Conservation (phyloP, 306 rosid genomes). For the Phaseolus lunatus region DNA sequence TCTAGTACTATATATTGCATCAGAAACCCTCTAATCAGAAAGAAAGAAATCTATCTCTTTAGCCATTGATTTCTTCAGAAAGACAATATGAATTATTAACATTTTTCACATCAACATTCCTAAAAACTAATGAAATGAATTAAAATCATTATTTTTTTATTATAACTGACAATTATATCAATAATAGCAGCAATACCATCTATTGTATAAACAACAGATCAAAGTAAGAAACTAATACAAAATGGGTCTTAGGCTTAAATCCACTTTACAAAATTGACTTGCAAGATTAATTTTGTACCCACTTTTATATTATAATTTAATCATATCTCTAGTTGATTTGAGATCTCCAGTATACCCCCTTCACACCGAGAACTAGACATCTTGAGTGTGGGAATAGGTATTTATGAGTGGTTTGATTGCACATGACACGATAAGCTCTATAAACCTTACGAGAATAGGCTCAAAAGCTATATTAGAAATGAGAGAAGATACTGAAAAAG, state of each 20-base stretch:
- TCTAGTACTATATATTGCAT: conserved; percentile 16
- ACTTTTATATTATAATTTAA: too few relatives aligned
- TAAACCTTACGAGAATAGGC: too few relatives aligned
- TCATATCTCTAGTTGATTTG: too few relatives aligned
- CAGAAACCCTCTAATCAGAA: conserved; percentile 25
- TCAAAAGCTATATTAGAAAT: too few relatives aligned
- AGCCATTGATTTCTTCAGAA: conserved; percentile 17
- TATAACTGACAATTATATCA: conserved; percentile 2
- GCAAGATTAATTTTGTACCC: too few relatives aligned
- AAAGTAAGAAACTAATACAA: not conserved
- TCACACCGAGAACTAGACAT: too few relatives aligned
- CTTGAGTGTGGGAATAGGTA: too few relatives aligned
- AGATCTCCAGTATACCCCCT: too few relatives aligned
- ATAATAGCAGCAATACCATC: conserved; percentile 23
- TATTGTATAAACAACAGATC: conserved; percentile 10
- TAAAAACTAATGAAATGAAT: conserved; percentile 3
- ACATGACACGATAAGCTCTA: too few relatives aligned
- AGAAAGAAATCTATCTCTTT: not conserved
- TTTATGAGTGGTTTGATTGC: too few relatives aligned
- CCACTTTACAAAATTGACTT: too few relatives aligned
- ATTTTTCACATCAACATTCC: not conserved
- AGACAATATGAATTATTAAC: conserved; percentile 18
- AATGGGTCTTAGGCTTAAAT: too few relatives aligned
- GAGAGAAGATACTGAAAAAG: conserved; percentile 3
- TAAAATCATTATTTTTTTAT: conserved; percentile 13